Percentiles rank a stretch among this genome's conserved stretches.
phyloP scores from a whole-genome alignment of 225 moss, liverwort and hornwort species.

The Physcomitrium patens region DNA sequence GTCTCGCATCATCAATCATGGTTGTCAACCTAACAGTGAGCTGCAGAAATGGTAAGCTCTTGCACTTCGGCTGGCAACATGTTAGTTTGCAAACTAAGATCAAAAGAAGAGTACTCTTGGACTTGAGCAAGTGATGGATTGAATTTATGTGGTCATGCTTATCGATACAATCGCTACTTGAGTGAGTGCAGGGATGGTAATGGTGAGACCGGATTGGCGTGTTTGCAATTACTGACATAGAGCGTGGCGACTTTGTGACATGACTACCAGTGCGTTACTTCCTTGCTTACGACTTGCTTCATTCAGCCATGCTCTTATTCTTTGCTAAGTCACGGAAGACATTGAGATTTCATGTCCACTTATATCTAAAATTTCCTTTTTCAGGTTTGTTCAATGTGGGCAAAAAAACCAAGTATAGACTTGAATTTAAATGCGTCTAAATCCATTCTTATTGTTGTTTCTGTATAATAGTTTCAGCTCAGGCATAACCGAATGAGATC shows the following conservation, averaged over 20 bases:
- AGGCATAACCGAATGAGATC: slow-evolving; percentile 28
- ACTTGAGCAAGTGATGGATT: not conserved
- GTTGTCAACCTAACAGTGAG: slow-evolving; percentile 72
- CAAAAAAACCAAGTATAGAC: slow-evolving; percentile 32
- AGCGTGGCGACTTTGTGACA: slow-evolving; percentile 59
- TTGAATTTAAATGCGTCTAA: slow-evolving; percentile 5
- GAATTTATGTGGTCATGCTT: not conserved
- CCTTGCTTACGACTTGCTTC: not conserved
- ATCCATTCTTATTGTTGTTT: slow-evolving; percentile 10
- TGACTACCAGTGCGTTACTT: slow-evolving; percentile 60
- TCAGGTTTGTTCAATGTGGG: slow-evolving; percentile 86
- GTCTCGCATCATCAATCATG: slow-evolving; percentile 81
- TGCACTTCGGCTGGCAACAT: not conserved
- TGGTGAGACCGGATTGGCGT: slow-evolving; percentile 72
- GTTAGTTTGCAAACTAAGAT: slow-evolving; percentile 4
- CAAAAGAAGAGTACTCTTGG: slow-evolving; percentile 8
- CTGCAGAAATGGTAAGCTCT: slow-evolving; percentile 79
- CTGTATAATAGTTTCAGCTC: slow-evolving; percentile 24
- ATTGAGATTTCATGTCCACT: slow-evolving; percentile 2
- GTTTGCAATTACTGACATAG: slow-evolving; percentile 59
- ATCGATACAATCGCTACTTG: slow-evolving; percentile 6
- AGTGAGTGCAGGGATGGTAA: slow-evolving; percentile 63
- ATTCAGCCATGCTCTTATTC: not conserved
- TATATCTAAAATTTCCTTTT: slow-evolving; percentile 5
- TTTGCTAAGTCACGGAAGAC: not conserved